Percentiles rank a stretch among this genome's conserved stretches.
These are phyloP conservation scores for Zopfia rhizophila DNA, from an alignment of 2,329 filamentous ascomycete species.

Conservation along the genomic window DNA sequence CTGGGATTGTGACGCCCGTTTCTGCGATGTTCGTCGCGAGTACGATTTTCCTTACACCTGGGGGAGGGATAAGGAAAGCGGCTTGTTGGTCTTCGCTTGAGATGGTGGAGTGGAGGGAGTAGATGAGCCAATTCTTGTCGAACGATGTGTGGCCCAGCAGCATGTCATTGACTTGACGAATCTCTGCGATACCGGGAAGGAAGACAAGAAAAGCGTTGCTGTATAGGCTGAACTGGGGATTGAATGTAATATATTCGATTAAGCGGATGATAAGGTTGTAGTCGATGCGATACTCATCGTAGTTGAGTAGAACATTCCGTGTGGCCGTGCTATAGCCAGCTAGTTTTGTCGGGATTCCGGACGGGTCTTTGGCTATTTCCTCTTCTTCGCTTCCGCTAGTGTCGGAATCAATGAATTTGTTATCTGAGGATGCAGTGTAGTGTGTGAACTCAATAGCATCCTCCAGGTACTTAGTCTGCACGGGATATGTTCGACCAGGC, in stretches of 20 bases:
- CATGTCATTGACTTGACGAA: slow-evolving; percentile 86
- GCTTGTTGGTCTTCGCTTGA: slow-evolving; percentile 96
- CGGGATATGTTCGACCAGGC: slow-evolving; percentile 92
- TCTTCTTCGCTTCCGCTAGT: slow-evolving; percentile 59
- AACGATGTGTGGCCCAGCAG: slow-evolving; percentile 82
- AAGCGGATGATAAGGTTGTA: slow-evolving; percentile 86
- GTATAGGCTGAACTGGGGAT: slow-evolving; percentile 73
- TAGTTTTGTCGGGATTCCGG: slow-evolving; percentile 72
- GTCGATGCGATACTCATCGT: slow-evolving; percentile 93
- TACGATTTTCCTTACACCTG: slow-evolving; percentile 88
- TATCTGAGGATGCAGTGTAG: slow-evolving; percentile 60
- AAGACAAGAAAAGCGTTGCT: slow-evolving; percentile 96
- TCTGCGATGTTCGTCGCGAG: slow-evolving; percentile 98
- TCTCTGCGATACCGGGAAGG: slow-evolving; percentile 92
- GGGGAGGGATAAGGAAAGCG: slow-evolving; percentile 86
- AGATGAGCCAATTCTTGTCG: slow-evolving; percentile 80
- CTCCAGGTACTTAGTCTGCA: slow-evolving; percentile 87
- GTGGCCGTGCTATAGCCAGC: slow-evolving; percentile 81
- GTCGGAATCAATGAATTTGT: slow-evolving; percentile 65
- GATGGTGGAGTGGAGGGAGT: slow-evolving; percentile 92
- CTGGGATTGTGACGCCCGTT: slow-evolving; percentile 97
- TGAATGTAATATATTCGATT: slow-evolving; percentile 77
- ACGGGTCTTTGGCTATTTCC: slow-evolving; percentile 58
- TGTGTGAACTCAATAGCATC: slow-evolving; percentile 91
- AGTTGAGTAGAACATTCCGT: slow-evolving; percentile 75